Conservation (phyloP, 805 yeast species). For the Huiozyma naganishii region DNA sequence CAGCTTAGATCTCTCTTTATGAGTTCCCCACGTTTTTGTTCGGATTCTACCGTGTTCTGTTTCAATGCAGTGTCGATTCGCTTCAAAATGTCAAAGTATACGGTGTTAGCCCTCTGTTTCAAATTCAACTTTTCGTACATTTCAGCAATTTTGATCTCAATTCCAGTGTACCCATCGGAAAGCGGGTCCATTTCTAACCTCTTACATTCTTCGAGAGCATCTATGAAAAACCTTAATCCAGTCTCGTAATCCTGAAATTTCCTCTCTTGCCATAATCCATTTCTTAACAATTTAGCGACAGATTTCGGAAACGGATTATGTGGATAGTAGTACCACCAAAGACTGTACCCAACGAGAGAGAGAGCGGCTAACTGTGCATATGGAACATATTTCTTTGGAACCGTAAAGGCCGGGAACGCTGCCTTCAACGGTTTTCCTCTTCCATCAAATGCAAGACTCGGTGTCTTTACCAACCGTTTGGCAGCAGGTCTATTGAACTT, state of each 20-base stretch:
- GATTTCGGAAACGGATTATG: constrained; percentile 54
- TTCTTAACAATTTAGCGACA: constrained; percentile 62
- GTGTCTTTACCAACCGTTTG: too few relatives aligned
- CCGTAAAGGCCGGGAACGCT: neutral
- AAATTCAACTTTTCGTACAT: constrained; percentile 65
- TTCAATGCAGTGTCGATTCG: constrained; percentile 40
- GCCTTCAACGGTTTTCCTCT: neutral
- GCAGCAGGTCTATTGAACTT: too few relatives aligned
- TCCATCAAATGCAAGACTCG: too few relatives aligned
- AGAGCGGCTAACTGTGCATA: constrained; percentile 6
- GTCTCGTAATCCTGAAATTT: constrained; percentile 42
- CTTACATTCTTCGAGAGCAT: constrained; percentile 58
- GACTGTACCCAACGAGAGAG: constrained; percentile 16
- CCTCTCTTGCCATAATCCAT: constrained; percentile 73
- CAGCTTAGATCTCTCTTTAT: constrained; percentile 59
- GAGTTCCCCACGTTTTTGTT: constrained; percentile 31
- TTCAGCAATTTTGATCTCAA: constrained; percentile 74
- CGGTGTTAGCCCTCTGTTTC: constrained; percentile 47
- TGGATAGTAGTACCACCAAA: constrained; percentile 47
- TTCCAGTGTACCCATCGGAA: constrained; percentile 75
- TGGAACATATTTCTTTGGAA: neutral
- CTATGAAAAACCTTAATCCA: constrained; percentile 61
- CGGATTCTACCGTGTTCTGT: constrained; percentile 17
- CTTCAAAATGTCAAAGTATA: constrained; percentile 54
- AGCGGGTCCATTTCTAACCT: constrained; percentile 39